phyloP scores from a whole-genome alignment of 1,284 basidiomycete genomes.

The Pseudozyma sp. region DNA sequence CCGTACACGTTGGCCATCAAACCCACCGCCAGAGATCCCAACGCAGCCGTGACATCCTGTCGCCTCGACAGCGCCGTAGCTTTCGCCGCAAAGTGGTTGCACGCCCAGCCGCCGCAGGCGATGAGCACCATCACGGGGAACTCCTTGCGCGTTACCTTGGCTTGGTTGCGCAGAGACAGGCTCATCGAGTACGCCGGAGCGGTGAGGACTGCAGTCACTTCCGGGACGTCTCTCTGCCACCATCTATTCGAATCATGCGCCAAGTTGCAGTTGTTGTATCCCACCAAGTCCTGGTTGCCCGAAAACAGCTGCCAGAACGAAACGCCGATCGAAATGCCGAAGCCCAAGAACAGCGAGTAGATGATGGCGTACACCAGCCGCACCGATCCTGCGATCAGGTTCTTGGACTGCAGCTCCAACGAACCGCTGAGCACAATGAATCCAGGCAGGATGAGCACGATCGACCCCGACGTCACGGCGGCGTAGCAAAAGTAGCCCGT shows the following conservation, averaged over 20 bases:
- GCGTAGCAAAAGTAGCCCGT: constrained; percentile 80
- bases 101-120: constrained; percentile 79
- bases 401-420: constrained; percentile 76
- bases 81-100: constrained; percentile 49
- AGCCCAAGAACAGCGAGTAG: constrained; percentile 72
- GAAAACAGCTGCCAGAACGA: constrained; percentile 61
- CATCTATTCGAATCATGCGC: constrained; percentile 44
- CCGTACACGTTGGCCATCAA: constrained; percentile 85
- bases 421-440: constrained; percentile 75
- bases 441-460: constrained; percentile 85
- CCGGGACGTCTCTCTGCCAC: constrained; percentile 70
- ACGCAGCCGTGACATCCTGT: constrained; percentile 68
- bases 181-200: constrained; percentile 82
- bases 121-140: constrained; percentile 77
- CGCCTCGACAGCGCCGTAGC: constrained; percentile 36
- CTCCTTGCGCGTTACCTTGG: constrained; percentile 77
- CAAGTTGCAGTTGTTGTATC: constrained; percentile 25
- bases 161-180: constrained; percentile 81
- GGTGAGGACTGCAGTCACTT: constrained; percentile 74
- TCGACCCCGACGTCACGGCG: constrained; percentile 82
- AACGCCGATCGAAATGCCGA: constrained; percentile 58
- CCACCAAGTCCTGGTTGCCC: constrained; percentile 16
- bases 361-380: constrained; percentile 84
- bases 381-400: constrained; percentile 73
- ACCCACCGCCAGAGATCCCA: constrained; percentile 82